These are phyloP conservation scores for Cladophialophora carrionii DNA, from an alignment of 2,329 filamentous ascomycete species.

Conservation along the genomic window DNA sequence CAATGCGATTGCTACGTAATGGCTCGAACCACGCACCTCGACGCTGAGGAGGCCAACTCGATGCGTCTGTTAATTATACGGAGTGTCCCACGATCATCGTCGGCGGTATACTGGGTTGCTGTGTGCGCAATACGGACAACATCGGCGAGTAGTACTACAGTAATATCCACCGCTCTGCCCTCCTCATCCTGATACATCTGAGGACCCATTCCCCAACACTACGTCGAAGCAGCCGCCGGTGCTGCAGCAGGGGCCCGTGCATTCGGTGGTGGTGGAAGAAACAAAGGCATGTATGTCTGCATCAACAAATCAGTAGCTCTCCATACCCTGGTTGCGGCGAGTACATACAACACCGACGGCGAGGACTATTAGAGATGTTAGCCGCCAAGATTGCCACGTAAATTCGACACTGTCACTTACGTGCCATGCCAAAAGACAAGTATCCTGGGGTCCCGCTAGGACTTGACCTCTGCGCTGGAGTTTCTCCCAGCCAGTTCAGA, in stretches of 20 bases:
- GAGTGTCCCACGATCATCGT: neutral
- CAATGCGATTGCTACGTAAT: neutral
- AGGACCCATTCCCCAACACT: neutral
- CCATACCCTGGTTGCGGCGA: neutral
- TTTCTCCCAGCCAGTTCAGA: constrained; percentile 54
- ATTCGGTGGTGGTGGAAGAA: constrained; percentile 60
- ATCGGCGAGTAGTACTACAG: neutral
- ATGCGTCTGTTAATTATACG: neutral
- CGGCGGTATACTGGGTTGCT: neutral
- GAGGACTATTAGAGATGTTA: constrained; percentile 55
- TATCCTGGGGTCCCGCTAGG: constrained; percentile 67
- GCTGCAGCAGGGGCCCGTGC: constrained; percentile 47
- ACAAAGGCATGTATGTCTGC: constrained; percentile 66
- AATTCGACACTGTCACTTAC: constrained; percentile 54
- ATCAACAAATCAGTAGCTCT: neutral
- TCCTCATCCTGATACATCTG: neutral
- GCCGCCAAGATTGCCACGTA: constrained; percentile 8
- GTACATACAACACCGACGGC: constrained; percentile 57
- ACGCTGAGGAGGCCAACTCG: neutral
- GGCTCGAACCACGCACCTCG: neutral
- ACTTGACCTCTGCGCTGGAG: constrained; percentile 59
- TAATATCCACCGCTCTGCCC: neutral
- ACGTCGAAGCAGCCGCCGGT: constrained; percentile 48
- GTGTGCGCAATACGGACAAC: neutral
- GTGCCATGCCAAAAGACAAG: constrained; percentile 77